Base-by-base conservation (phyloP, 1,139 yeast genomes). In the Yamadazyma spencermartinsiae region DNA sequence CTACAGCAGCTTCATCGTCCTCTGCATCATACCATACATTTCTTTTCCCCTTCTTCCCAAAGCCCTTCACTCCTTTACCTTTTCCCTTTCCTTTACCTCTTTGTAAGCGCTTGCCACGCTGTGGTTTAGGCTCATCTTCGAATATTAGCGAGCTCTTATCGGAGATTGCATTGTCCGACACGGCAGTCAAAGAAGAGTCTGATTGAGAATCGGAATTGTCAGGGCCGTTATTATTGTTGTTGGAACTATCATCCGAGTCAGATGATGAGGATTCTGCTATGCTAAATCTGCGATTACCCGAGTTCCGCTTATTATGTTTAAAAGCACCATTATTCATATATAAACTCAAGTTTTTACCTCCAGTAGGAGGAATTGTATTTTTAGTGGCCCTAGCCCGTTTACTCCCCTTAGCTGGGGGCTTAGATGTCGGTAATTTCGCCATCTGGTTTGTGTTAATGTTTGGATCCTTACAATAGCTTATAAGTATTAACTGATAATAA, bases 111-210 rank as follows among this genome's bases (percentile, higher is more conserved):
- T 28, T 28, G 4, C 31, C 20, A 16, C 31, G 35, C 28, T 36
- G 28, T 9, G 12, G 30, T 10, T 13, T 16, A 5, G 14, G 14
- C n/a, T 17, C 9, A 12, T 37, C 44, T 8, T 37, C 43, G 33
- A 40, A n/a, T 13, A 38, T 35, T 2, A 37, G 17, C 2, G 46
- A 40, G 20, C 43, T 39, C 12, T 36, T 38, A 4, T 54, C 60
- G 4, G 57, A 58, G 16, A 61, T 29, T 3, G 26, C 68, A 31
- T 54, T 55, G 28, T 66, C 74, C 2, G 72, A 65, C 17, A 68
- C 66, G 1, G 71, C 75, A 0, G 76, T 70, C 27, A 72, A 51
- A 3, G 75, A 68, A 14, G 71, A 60, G 43, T 55, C 68, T 3
- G 65, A 57, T 25, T 54, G 58, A 6, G 58, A 51, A 9, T 42